A percentile compares a stretch with the other conserved stretches of the same genome.
Evolutionary conservation across 176 grass and related monocot genomes (phyloP).

Genomic region (Cenchrus fungigraminus): DNA sequence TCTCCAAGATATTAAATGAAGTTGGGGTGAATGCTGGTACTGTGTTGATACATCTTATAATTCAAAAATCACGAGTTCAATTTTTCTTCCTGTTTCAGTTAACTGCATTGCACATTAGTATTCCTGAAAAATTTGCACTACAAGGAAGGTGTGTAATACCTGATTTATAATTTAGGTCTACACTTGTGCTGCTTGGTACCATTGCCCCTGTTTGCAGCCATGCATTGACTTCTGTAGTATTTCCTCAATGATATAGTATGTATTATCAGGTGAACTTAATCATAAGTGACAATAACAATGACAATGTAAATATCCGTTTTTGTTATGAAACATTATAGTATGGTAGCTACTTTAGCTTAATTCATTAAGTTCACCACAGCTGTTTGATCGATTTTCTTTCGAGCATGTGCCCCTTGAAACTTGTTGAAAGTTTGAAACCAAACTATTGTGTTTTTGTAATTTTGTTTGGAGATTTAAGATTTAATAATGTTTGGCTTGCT

Average conservation of each 20-base stretch:
- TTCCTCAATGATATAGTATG: neutral
- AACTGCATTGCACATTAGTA: neutral
- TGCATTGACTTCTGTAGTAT: slow-evolving; percentile 14
- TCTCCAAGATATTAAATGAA: neutral
- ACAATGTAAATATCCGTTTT: neutral
- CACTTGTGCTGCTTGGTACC: neutral
- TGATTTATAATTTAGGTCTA: slow-evolving; percentile 12
- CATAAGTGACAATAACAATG: slow-evolving; percentile 5
- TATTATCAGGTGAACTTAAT: neutral
- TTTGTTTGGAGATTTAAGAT: neutral
- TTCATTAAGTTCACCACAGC: neutral
- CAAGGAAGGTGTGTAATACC: slow-evolving; percentile 11
- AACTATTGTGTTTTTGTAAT: slow-evolving; percentile 1
- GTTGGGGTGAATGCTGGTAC: neutral
- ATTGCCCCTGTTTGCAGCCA: neutral
- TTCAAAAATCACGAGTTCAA: neutral
- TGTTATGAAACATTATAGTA: neutral
- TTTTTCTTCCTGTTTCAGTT: slow-evolving; percentile 8
- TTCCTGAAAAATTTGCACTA: neutral
- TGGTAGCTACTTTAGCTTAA: slow-evolving; percentile 9
- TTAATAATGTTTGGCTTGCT: neutral
- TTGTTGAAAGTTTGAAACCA: neutral
- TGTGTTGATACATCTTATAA: neutral
- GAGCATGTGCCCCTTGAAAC: neutral
- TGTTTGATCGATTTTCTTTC: neutral